phyloP scores from a whole-genome alignment of 2,329 filamentous ascomycete species.

The Aureobasidium sp. region DNA sequence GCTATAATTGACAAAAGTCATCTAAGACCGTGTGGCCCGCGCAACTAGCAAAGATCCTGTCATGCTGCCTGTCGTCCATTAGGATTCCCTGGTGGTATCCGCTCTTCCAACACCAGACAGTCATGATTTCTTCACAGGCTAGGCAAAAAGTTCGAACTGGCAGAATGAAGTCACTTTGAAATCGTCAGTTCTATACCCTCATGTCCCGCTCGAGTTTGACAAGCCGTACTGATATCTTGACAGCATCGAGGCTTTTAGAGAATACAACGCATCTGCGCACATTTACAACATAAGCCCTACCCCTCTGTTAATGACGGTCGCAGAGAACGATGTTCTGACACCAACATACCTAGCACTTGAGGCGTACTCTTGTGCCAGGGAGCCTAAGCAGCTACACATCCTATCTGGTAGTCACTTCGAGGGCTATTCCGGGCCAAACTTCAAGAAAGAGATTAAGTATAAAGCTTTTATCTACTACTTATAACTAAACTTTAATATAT shows the following conservation, averaged over 20 bases:
- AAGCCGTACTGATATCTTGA: background rate
- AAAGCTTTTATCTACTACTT: no score
- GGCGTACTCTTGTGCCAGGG: slow-evolving; percentile 31
- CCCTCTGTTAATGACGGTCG: slow-evolving; percentile 35
- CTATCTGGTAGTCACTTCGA: slow-evolving; percentile 37
- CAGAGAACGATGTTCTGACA: slow-evolving; percentile 29
- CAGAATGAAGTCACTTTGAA: slow-evolving; percentile 35
- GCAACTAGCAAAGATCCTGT: slow-evolving; percentile 10
- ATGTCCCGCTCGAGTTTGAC: no score
- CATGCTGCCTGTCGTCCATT: slow-evolving; percentile 4
- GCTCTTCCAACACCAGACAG: slow-evolving; percentile 32
- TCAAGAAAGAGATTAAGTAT: slow-evolving; percentile 28
- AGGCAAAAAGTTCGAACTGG: slow-evolving; percentile 31
- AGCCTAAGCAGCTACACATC: slow-evolving; percentile 36
- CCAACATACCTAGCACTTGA: slow-evolving; percentile 31
- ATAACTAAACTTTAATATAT: no score
- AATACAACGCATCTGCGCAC: slow-evolving; percentile 26
- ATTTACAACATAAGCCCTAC: slow-evolving; percentile 26
- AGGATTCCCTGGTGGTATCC: slow-evolving; percentile 26
- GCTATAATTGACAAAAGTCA: no score
- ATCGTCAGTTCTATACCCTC: slow-evolving; percentile 21
- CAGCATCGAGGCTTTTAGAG: slow-evolving; percentile 27
- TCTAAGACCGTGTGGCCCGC: no score
- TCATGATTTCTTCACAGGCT: slow-evolving; percentile 30
- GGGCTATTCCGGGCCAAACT: slow-evolving; percentile 26